A percentile compares a stretch with the other conserved stretches of the same genome.
phyloP scores from a whole-genome alignment of 495 filamentous ascomycete genomes.

The Aspergillus asperescens region DNA sequence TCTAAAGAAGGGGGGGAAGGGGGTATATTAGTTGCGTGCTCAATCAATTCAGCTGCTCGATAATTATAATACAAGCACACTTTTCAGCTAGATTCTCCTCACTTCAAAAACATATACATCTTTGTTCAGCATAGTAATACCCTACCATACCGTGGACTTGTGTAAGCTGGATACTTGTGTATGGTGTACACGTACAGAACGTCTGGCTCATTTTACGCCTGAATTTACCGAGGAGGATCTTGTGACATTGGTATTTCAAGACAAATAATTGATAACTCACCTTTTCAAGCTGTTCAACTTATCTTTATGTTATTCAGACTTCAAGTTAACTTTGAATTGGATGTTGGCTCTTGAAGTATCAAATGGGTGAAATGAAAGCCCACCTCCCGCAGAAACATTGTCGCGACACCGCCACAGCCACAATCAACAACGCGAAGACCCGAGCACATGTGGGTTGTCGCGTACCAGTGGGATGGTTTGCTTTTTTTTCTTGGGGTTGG shows the following conservation, averaged over 20 bases:
- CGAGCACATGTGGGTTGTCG: not conserved
- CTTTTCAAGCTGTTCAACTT: too few species aligned
- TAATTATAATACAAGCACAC: not conserved
- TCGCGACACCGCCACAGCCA: slow-evolving; percentile 7
- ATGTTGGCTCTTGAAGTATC: too few species aligned
- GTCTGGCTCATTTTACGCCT: slow-evolving; percentile 9
- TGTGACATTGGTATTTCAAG: slow-evolving; percentile 5
- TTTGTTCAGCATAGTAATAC: not conserved
- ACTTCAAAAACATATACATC: not conserved
- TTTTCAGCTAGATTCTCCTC: not conserved
- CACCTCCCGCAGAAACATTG: not conserved
- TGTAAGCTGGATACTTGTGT: too few species aligned
- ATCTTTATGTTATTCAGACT: too few species aligned
- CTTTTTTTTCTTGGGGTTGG: not conserved
- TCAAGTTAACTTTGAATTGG: not conserved
- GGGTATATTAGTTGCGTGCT: not conserved
- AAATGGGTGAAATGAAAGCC: not conserved
- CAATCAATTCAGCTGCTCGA: not conserved
- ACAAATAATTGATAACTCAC: not conserved
- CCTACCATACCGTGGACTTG: slow-evolving; percentile 1
- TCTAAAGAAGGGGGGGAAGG: not conserved
- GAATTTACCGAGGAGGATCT: slow-evolving; percentile 7
- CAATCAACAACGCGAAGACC: slow-evolving; percentile 8
- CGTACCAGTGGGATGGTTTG: not conserved
- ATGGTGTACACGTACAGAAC: slow-evolving; percentile 11